A percentile compares a stretch with the other conserved stretches of the same genome.
Conservation (phyloP, 2,329 filamentous ascomycete species). For the Neonectria punicea region DNA sequence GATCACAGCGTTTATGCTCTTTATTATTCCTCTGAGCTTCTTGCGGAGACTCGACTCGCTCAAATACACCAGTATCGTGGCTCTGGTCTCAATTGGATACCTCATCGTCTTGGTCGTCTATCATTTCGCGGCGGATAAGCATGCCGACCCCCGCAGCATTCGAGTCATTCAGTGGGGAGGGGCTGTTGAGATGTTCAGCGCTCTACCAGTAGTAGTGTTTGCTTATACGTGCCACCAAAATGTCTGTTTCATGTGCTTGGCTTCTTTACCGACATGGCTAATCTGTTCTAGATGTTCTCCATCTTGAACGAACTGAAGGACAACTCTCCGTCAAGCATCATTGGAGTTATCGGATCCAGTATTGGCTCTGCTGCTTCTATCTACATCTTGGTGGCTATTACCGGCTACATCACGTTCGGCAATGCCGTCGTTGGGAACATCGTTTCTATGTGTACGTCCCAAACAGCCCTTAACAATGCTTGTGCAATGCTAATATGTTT, state of each 20-base stretch:
- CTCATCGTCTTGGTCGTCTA: constrained; percentile 92
- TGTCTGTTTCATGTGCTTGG: constrained; percentile 58
- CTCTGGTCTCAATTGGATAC: constrained; percentile 92
- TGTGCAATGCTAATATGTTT: constrained; percentile 34
- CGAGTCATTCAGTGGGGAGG: constrained; percentile 83
- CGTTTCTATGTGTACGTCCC: constrained; percentile 83
- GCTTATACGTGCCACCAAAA: constrained; percentile 99
- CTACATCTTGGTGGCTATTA: constrained; percentile 92
- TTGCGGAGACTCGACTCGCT: constrained; percentile 90
- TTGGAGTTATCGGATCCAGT: constrained; percentile 81
- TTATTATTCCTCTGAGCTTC: constrained; percentile 95
- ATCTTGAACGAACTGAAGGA: constrained; percentile 95
- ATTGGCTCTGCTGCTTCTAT: constrained; percentile 89
- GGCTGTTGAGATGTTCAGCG: constrained; percentile 80
- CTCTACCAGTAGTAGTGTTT: constrained; percentile 95
- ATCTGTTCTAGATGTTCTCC: constrained; percentile 84
- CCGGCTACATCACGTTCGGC: constrained; percentile 95
- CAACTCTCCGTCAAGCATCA: constrained; percentile 78
- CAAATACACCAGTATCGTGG: constrained; percentile 95
- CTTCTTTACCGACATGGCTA: constrained; percentile 4
- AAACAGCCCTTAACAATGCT: too few relatives aligned
- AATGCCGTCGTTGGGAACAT: constrained; percentile 92
- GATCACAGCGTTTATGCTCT: constrained; percentile 97
- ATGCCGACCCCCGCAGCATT: constrained; percentile 78
- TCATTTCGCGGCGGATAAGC: constrained; percentile 85